Conservation (phyloP, 768 basidiomycete genomes). For the Agrocybe praecox region DNA sequence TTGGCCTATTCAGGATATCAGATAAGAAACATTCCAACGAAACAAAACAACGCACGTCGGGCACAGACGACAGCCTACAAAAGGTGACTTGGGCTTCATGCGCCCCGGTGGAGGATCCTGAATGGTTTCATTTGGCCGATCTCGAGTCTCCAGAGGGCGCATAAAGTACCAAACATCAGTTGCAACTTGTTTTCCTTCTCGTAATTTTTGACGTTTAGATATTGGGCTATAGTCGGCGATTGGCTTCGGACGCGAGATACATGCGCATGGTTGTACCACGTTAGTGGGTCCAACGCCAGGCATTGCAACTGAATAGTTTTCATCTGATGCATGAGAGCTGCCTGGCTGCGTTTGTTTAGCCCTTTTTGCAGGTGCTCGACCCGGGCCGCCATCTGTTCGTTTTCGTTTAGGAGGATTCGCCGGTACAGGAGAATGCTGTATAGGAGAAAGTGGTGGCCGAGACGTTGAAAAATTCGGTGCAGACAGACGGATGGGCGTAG, state of each 20-base stretch:
- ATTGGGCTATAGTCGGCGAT: slow-evolving; percentile 8
- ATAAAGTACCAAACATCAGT: slow-evolving; percentile 24
- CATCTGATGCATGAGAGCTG: background rate
- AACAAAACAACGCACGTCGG: slow-evolving; percentile 14
- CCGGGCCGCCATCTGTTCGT: no score
- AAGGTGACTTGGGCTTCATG: slow-evolving; percentile 11
- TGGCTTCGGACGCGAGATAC: slow-evolving; percentile 1
- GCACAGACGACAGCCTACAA: slow-evolving; percentile 18
- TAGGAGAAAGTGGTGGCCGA: no score
- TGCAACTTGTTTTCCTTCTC: slow-evolving; percentile 8
- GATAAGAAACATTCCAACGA: background rate
- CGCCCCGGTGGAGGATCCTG: background rate
- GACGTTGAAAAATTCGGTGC: no score
- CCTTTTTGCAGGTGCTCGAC: no score
- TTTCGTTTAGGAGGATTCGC: no score
- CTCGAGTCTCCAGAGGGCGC: slow-evolving; percentile 5
- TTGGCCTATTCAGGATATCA: background rate
- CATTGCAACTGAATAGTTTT: background rate
- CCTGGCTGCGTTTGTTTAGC: background rate
- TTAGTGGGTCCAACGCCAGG: slow-evolving; percentile 3
- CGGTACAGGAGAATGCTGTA: no score
- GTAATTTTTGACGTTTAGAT: background rate
- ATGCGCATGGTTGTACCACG: background rate
- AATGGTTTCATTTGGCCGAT: background rate
- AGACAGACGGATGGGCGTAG: no score